Base-by-base conservation (phyloP, 2,329 filamentous ascomycete genomes). In the Penicillium sp. region DNA sequence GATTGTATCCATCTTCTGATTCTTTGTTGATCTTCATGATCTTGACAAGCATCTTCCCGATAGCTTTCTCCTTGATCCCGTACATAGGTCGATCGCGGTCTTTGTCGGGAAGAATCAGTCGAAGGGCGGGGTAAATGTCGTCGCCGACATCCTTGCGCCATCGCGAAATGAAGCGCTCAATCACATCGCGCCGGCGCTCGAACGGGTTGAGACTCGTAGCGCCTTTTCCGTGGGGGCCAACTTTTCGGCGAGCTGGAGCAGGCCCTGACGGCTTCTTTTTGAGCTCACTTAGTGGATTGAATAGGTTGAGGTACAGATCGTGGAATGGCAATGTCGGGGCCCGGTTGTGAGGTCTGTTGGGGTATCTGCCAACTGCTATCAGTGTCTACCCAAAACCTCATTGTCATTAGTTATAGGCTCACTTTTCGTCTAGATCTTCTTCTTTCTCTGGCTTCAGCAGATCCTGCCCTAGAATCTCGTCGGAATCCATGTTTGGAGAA, bases 81-180 rank as follows among this genome's bases (percentile, higher is more conserved):
- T 97, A 99, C 79, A 96, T 92, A 19, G 89, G 89, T 47, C 94
- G 85, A 68, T 97, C 92, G 39, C 92, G 86, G 70, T 99, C 94
- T 70, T 96, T 95, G 68, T 95, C 91, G 0, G 93, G 92, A 4
- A 97, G 81, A 56, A 97, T 96, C 46, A 99, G 83, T 21, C 94
- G 87, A 73, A 99, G 84, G 2, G 91, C 93, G 0, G 94, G 94
- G 70, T 94, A 97, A 67, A 99, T 90, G 73, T 99, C 94, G 65
- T 91, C 79, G 27, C 94, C 94, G 23, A 97, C 92, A 60, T 96
- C 87, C 55, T 86, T 85, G 39, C 92, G 85, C 94, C 94, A 99
- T 72, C 86, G 83, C 15, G 84, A 83, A 65, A 99, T 91, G 77
- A 96, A 99, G 8, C 88, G 82, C 54, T 92, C 85, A 62, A 99